phyloP scores from a whole-genome alignment of 768 basidiomycete species.

The Brasilioporus rufonigricans region DNA sequence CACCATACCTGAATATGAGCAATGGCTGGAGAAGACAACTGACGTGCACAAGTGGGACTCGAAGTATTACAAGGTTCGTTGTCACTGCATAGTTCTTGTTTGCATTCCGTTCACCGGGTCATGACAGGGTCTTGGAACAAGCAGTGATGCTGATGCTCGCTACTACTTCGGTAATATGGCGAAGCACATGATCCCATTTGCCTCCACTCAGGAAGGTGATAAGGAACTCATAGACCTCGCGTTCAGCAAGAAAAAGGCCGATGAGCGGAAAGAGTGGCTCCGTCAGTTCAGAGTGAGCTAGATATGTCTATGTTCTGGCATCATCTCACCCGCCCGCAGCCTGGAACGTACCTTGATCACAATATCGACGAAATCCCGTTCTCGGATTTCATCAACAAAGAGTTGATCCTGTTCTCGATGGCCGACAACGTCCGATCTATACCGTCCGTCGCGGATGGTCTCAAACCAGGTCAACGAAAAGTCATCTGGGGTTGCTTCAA shows the following conservation, averaged over 20 bases:
- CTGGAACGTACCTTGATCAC: slow-evolving; percentile 93
- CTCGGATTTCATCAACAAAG: slow-evolving; percentile 96
- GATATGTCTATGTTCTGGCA: not conserved
- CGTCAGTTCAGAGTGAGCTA: slow-evolving; percentile 77
- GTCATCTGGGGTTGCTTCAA: slow-evolving; percentile 97
- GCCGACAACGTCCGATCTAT: slow-evolving; percentile 99
- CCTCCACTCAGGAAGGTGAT: slow-evolving; percentile 76
- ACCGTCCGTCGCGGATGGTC: slow-evolving; percentile 87
- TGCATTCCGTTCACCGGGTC: not conserved
- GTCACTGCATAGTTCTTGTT: not conserved
- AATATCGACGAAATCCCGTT: slow-evolving; percentile 80
- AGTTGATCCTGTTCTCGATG: slow-evolving; percentile 98
- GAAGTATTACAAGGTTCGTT: slow-evolving; percentile 95
- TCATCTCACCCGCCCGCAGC: slow-evolving; percentile 43
- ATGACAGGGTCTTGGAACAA: slow-evolving; percentile 90
- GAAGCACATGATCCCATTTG: slow-evolving; percentile 94
- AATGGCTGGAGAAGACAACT: slow-evolving; percentile 80
- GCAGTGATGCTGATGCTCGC: slow-evolving; percentile 83
- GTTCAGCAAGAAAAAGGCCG: slow-evolving; percentile 99
- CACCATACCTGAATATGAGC: slow-evolving; percentile 94
- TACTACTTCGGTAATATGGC: slow-evolving; percentile 91
- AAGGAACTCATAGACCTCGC: slow-evolving; percentile 91
- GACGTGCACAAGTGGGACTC: slow-evolving; percentile 80
- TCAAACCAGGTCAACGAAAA: slow-evolving; percentile 97
- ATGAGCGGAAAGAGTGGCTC: slow-evolving; percentile 98